A percentile compares a stretch with the other conserved stretches of the same genome.
phyloP scores from a whole-genome alignment of 495 filamentous ascomycete species.

The Tuber melanosporum region DNA sequence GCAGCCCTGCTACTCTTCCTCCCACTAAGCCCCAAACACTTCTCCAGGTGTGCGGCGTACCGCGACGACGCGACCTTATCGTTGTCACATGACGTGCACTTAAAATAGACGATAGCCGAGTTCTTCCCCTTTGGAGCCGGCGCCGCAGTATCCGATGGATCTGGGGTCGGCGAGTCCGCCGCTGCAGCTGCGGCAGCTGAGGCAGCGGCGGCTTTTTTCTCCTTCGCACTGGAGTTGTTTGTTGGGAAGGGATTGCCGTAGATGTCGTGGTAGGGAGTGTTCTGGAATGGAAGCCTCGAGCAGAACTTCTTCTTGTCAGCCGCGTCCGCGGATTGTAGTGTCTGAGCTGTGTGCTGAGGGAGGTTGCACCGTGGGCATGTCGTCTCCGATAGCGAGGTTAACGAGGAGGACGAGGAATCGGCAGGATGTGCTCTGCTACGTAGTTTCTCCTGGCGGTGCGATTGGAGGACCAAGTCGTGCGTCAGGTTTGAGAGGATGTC shows the following conservation, averaged over 20 bases:
- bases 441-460: constrained; percentile 49
- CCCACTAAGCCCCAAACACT: constrained; percentile 36
- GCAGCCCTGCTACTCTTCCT: constrained; percentile 36
- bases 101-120: constrained; percentile 25
- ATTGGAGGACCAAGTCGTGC: constrained; percentile 44
- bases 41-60: constrained; percentile 37
- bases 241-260: constrained; percentile 41
- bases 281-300: constrained; percentile 32
- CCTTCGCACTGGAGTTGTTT: constrained; percentile 26
- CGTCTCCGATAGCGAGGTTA: constrained; percentile 33
- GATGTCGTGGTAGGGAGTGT: constrained; percentile 31
- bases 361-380: constrained; percentile 39
- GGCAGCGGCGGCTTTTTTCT: constrained; percentile 17
- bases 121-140: constrained; percentile 28
- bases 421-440: constrained; percentile 32
- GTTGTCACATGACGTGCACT: constrained; percentile 31
- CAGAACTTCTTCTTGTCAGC: constrained; percentile 39
- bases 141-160: constrained; percentile 12
- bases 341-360: constrained; percentile 27
- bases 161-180: constrained; percentile 26
- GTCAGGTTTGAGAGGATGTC: constrained; percentile 47
- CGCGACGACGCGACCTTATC: constrained; percentile 27
- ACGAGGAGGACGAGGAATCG: constrained; percentile 20
- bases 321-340: constrained; percentile 8
- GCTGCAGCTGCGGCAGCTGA: constrained; percentile 9